phyloP scores from a whole-genome alignment of 192 early-diverging fungal species.

The Coemansia sp. region DNA sequence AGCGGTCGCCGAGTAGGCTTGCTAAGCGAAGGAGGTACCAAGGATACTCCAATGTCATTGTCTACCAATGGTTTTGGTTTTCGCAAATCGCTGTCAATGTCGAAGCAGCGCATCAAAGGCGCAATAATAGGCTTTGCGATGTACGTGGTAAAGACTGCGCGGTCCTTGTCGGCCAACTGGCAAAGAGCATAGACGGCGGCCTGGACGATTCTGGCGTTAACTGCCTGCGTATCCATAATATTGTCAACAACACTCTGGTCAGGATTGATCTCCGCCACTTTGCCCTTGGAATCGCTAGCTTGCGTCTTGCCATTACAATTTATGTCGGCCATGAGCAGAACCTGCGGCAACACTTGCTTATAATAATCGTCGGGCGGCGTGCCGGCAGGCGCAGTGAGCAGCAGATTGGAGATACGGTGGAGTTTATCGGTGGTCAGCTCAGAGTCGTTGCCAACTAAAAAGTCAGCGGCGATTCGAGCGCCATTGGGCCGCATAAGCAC shows the following conservation, averaged over 20 bases:
- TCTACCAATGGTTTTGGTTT: background rate
- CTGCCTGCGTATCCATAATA: slow-evolving; percentile 14
- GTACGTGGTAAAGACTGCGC: slow-evolving; percentile 28
- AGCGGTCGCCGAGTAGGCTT: slow-evolving; percentile 8
- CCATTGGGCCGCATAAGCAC: slow-evolving; percentile 70
- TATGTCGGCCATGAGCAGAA: slow-evolving; percentile 14
- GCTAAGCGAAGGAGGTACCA: background rate
- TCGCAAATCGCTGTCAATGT: background rate
- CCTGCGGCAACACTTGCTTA: slow-evolving; percentile 27
- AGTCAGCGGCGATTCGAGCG: slow-evolving; percentile 67
- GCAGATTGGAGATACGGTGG: slow-evolving; percentile 34
- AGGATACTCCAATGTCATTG: background rate
- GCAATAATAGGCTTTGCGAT: slow-evolving; percentile 55
- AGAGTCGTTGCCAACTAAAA: slow-evolving; percentile 64
- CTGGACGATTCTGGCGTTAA: slow-evolving; percentile 14
- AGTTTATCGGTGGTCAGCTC: slow-evolving; percentile 31
- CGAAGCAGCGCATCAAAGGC: slow-evolving; percentile 53
- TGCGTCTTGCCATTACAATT: background rate
- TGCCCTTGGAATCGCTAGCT: background rate
- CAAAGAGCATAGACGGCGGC: slow-evolving; percentile 33
- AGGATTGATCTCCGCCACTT: background rate
- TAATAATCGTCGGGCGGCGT: slow-evolving; percentile 15
- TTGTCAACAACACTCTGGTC: slow-evolving; percentile 8
- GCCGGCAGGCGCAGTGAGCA: slow-evolving; percentile 37
- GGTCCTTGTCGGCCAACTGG: slow-evolving; percentile 20